Percentiles rank a stretch among this genome's conserved stretches.
These are phyloP conservation scores for Spiromastix sp. DNA, from an alignment of 2,329 filamentous ascomycete genomes.

Conservation along the genomic window DNA sequence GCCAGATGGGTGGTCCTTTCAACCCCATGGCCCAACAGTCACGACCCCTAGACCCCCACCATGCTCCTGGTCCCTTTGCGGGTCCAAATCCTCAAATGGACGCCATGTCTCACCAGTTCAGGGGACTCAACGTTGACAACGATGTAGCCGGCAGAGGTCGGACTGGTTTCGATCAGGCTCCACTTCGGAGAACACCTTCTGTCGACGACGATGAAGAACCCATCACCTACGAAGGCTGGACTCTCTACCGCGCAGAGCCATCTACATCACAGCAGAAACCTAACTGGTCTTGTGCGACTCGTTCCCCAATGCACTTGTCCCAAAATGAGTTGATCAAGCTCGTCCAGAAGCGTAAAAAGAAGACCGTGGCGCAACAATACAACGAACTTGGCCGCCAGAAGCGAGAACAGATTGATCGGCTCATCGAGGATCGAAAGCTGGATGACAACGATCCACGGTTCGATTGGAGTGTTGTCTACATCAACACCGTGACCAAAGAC, in stretches of 20 bases:
- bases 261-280: conserved; percentile 17
- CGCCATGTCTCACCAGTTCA: conserved; percentile 6
- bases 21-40: background rate
- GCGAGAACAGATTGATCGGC: conserved; percentile 23
- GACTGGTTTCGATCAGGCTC: background rate
- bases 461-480: conserved; percentile 30
- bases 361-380: conserved; percentile 21
- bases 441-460: conserved; percentile 18
- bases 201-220: background rate
- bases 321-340: conserved; percentile 22
- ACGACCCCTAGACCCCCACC: background rate
- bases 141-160: background rate
- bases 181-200: background rate
- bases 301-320: conserved; percentile 20
- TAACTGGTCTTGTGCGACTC: conserved; percentile 22
- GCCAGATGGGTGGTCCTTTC: background rate
- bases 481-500: conserved; percentile 20
- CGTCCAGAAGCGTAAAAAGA: conserved; percentile 21
- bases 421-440: conserved; percentile 24
- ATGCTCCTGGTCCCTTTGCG: background rate
- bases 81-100: conserved; percentile 4
- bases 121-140: conserved; percentile 6
- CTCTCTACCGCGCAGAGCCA: conserved; percentile 24
- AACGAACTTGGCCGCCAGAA: conserved; percentile 18
- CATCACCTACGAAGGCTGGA: conserved; percentile 23